Percentiles rank a stretch among this genome's conserved stretches.
phyloP scores from a whole-genome alignment of 2,329 filamentous ascomycete species.

The Diaporthe longicolla region DNA sequence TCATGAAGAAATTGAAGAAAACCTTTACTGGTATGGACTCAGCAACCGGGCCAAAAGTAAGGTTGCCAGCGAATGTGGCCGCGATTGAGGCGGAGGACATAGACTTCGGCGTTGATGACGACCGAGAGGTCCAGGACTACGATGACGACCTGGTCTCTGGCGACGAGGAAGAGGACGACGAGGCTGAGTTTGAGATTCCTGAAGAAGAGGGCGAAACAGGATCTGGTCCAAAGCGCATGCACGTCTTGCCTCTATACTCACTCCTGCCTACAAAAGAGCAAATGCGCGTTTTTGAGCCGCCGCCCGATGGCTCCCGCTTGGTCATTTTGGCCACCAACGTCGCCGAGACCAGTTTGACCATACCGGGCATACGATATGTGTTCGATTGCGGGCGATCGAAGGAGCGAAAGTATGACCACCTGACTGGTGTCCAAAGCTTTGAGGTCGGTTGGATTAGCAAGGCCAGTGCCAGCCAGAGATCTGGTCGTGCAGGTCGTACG shows the following conservation, averaged over 20 bases:
- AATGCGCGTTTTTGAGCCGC: slow-evolving; percentile 87
- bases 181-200: slow-evolving; percentile 77
- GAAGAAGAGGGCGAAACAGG: slow-evolving; percentile 74
- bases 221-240: slow-evolving; percentile 79
- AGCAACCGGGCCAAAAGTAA: slow-evolving; percentile 75
- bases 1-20: slow-evolving; percentile 84
- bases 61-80: slow-evolving; percentile 81
- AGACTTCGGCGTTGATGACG: slow-evolving; percentile 80
- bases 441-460: slow-evolving; percentile 98
- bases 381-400: slow-evolving; percentile 96
- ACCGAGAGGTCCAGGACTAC: slow-evolving; percentile 71
- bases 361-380: slow-evolving; percentile 94
- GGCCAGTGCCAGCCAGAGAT: slow-evolving; percentile 91
- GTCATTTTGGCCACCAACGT: slow-evolving; percentile 97
- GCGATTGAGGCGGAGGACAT: slow-evolving; percentile 89
- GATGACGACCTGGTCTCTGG: slow-evolving; percentile 70
- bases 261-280: slow-evolving; percentile 92
- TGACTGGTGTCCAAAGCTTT: slow-evolving; percentile 94
- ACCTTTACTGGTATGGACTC: slow-evolving; percentile 72
- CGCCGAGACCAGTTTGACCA: slow-evolving; percentile 96
- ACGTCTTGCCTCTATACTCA: slow-evolving; percentile 94
- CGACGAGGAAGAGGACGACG: slow-evolving; percentile 70
- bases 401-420: slow-evolving; percentile 89
- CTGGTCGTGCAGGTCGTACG: slow-evolving; percentile 94
- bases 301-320: slow-evolving; percentile 85